Evolutionary conservation across 208 protist genomes (phyloP).

Genomic region (Crithidia expoeki): DNA sequence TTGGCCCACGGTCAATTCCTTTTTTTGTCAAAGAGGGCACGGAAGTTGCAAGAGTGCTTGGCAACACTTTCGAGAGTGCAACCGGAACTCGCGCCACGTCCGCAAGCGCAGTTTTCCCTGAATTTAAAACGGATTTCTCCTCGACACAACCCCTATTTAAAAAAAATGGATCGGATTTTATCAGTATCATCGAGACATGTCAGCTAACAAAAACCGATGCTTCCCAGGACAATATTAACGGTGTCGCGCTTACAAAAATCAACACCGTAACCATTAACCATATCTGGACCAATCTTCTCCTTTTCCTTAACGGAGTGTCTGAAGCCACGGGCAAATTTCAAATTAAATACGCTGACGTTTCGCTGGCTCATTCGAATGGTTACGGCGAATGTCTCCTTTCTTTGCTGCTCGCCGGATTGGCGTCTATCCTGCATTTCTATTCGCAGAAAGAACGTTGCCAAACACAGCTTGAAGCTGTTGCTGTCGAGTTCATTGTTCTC

Average conservation of each 20-base stretch:
- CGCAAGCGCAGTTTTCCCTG: slow-evolving; percentile 22
- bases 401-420: slow-evolving; percentile 39
- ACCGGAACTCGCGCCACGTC: slow-evolving; percentile 16
- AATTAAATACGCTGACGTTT: slow-evolving; percentile 52
- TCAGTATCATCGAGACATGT: slow-evolving; percentile 22
- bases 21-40: slow-evolving; percentile 54
- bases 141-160: slow-evolving; percentile 19
- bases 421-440: slow-evolving; percentile 41
- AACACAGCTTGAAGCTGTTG: slow-evolving; percentile 22
- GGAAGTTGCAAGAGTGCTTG: slow-evolving; percentile 6
- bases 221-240: background rate
- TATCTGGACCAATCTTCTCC: slow-evolving; percentile 36
- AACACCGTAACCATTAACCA: slow-evolving; percentile 15
- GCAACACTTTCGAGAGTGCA: background rate
- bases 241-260: slow-evolving; percentile 11
- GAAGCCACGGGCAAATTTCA: slow-evolving; percentile 18
- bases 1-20: slow-evolving; percentile 28
- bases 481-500: slow-evolving; percentile 43
- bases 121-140: slow-evolving; percentile 28
- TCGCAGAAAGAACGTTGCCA: slow-evolving; percentile 19
- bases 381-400: slow-evolving; percentile 57
- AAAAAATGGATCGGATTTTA: slow-evolving; percentile 13
- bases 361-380: slow-evolving; percentile 31
- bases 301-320: slow-evolving; percentile 21
- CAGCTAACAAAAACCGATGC: background rate